Conservation (phyloP, 371 early-diverging fungal genomes). For the Syncephalastrum monosporum region DNA sequence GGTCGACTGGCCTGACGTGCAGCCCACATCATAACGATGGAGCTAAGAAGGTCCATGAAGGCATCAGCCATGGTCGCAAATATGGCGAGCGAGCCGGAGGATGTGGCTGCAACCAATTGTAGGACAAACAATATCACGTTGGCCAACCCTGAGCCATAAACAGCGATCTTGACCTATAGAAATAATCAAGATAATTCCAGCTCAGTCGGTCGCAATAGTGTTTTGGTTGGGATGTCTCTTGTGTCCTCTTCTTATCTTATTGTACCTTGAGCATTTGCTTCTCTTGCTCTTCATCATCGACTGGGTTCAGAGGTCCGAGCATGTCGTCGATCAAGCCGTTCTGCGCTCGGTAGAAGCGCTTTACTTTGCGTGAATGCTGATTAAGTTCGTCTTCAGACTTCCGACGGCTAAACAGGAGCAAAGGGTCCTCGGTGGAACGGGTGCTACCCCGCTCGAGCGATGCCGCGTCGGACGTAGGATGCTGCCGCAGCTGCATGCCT, state of each 20-base stretch:
- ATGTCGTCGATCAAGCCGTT: conserved; percentile 81
- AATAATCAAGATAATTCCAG: not conserved
- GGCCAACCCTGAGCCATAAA: conserved; percentile 80
- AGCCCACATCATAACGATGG: conserved; percentile 67
- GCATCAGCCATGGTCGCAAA: conserved; percentile 94
- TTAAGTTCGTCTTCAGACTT: conserved; percentile 29
- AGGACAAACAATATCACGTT: conserved; percentile 79
- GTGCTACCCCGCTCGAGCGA: too few species aligned
- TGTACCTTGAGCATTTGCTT: conserved; percentile 54
- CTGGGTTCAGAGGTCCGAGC: conserved; percentile 51
- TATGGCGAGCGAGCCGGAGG: conserved; percentile 82
- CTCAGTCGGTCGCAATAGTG: not conserved
- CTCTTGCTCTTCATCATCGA: conserved; percentile 35
- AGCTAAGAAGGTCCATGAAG: conserved; percentile 87
- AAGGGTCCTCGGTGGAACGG: too few species aligned
- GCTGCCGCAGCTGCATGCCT: too few species aligned
- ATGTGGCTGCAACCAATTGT: conserved; percentile 82
- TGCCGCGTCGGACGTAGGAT: too few species aligned
- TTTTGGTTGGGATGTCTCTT: not conserved
- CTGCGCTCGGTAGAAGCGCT: conserved; percentile 76
- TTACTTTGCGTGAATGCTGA: conserved; percentile 34
- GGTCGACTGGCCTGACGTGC: conserved; percentile 60
- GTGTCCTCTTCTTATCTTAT: not conserved
- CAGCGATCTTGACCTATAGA: conserved; percentile 73
- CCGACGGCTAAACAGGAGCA: too few species aligned